Evolutionary conservation across 2,329 filamentous ascomycete genomes (phyloP), one percentile per base, ranked within the genome.

Genomic region (Ophiostoma tasmaniense): DNA sequence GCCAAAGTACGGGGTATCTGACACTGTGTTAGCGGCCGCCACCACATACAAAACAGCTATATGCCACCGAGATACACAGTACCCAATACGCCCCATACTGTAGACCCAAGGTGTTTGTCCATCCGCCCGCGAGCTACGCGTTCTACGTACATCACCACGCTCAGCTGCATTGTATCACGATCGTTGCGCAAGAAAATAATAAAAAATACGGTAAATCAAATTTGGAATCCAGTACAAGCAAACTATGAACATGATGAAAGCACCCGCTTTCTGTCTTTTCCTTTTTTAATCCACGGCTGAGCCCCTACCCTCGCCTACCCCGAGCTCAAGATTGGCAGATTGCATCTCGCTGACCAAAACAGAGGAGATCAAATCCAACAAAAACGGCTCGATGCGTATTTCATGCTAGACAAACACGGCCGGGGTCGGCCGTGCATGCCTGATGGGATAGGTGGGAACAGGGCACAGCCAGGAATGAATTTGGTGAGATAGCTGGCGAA

Each of bases 191-290:
- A 61, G 45, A 67, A 61, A 11, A 28, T 5, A 35, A 66, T 52
- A 39, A 17, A 50, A 35, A 30, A 30, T 62, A 71, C 55, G 67
- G 39, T 35, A 69, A 70, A 64, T 59, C 61, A 65, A 66, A 59
- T 55, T 66, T 42, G 61, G 55, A 70, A 71, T 67, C 69, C 52
- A 67, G 69, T 70, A 65, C 66, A 70, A 66, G 66, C 68, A 71
- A 66, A 70, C 69, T 68, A 71, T 70, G 68, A 71, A 67, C 69
- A 66, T 67, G 35, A 66, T 33, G 66, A 70, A 71, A 70, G 68
- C 68, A 70, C 65, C 69, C 66, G 30, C 61, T 64, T 64, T 64
- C 61, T 64, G 61, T 37, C 61, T 64, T 69, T 62, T 52, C 64
- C 14, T 61, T 71, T 70, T 66, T 66, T 3, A 61, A 35, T 52